Percentiles rank a stretch among this genome's conserved stretches.
These are phyloP conservation scores for Kalanchoe fedtschenkoi DNA, from an alignment of 164 flowering plant genomes.

Conservation along the genomic window DNA sequence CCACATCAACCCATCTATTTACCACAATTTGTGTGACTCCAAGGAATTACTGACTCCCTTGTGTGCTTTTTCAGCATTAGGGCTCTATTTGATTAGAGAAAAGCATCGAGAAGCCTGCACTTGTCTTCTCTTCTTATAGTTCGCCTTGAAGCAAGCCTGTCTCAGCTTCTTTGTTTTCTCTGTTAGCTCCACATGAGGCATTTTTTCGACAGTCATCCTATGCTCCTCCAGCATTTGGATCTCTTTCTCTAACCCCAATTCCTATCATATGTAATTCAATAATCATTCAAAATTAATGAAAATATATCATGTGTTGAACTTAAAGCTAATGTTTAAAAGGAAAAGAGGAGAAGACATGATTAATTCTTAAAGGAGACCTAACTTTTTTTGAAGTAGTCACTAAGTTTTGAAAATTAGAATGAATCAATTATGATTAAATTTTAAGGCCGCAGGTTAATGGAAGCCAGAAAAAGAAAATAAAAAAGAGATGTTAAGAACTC, in stretches of 20 bases:
- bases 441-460: too few species aligned
- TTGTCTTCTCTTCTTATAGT: slow-evolving; percentile 46
- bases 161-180: slow-evolving; percentile 43
- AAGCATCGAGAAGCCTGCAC: neutral
- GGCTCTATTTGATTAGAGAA: neutral
- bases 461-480: too few species aligned
- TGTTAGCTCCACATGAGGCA: slow-evolving; percentile 36
- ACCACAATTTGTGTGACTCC: neutral
- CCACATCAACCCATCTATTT: neutral
- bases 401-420: too few species aligned
- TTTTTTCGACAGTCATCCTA: slow-evolving; percentile 25
- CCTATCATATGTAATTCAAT: slow-evolving; percentile 16
- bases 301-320: too few species aligned
- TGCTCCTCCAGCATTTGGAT: slow-evolving; percentile 39
- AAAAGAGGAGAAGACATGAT: too few species aligned
- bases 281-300: neutral
- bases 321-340: too few species aligned
- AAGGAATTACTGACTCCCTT: neutral
- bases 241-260: slow-evolving; percentile 26
- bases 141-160: slow-evolving; percentile 70
- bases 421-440: too few species aligned
- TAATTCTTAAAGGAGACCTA: too few species aligned
- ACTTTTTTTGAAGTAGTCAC: too few species aligned
- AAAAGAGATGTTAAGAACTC: too few species aligned
- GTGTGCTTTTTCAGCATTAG: neutral